Conservation (phyloP, 1,284 basidiomycete genomes). For the Sporisorium scitamineum region DNA sequence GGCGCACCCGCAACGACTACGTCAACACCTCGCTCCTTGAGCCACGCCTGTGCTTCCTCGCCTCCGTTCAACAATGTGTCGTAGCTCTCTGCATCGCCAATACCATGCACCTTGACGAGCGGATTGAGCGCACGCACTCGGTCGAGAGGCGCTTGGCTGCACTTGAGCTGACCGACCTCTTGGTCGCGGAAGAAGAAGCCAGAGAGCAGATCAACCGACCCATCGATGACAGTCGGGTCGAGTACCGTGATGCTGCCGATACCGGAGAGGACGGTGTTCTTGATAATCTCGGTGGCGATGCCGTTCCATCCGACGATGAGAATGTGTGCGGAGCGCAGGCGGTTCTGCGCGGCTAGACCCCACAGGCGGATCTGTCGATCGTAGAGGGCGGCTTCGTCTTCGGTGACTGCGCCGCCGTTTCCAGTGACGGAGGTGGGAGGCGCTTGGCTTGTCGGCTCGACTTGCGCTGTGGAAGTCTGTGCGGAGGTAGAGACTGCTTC, state of each 20-base stretch:
- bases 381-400: slow-evolving; percentile 87
- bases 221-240: slow-evolving; percentile 69
- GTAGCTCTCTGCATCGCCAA: slow-evolving; percentile 26
- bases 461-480: neutral
- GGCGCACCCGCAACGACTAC: slow-evolving; percentile 58
- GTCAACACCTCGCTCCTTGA: slow-evolving; percentile 71
- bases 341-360: slow-evolving; percentile 96
- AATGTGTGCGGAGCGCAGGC: slow-evolving; percentile 93
- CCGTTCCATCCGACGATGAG: slow-evolving; percentile 84
- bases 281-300: slow-evolving; percentile 93
- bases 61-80: slow-evolving; percentile 30
- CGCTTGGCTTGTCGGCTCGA: slow-evolving; percentile 2
- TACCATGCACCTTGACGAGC: slow-evolving; percentile 80
- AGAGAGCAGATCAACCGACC: slow-evolving; percentile 82
- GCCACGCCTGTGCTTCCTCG: slow-evolving; percentile 66
- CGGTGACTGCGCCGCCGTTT: slow-evolving; percentile 30
- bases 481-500: neutral
- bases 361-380: slow-evolving; percentile 97
- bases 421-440: neutral
- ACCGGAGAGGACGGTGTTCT: slow-evolving; percentile 80
- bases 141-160: slow-evolving; percentile 29
- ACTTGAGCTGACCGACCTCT: slow-evolving; percentile 74
- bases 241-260: slow-evolving; percentile 74
- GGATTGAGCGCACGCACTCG: slow-evolving; percentile 91
- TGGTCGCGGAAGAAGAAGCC: slow-evolving; percentile 94